Base-by-base conservation (phyloP, 768 basidiomycete species). In the Amanita subjunquillea region DNA sequence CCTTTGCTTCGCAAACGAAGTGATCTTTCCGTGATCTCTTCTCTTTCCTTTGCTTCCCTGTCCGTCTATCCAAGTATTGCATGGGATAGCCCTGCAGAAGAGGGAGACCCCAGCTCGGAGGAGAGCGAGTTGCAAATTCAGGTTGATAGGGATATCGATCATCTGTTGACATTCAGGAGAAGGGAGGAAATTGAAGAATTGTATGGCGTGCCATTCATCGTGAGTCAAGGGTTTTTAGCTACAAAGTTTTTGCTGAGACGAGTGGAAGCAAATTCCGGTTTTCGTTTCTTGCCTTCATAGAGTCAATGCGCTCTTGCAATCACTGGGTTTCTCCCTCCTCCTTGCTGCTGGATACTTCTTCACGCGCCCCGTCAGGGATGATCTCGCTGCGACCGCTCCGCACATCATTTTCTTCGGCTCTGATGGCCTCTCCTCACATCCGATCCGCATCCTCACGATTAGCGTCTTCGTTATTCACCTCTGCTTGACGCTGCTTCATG, bases 241-340 rank as follows among this genome's bases (percentile, higher is more conserved):
- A n/a, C 7, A 8, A 8, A 4, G 4, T 38, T 10, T 40, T 52
- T 47, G 30, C 37, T 43, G 45, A 41, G 29, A 37, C 50, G 40
- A n/a, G 20, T 58, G 56, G 53, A 59, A 87, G 87, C 74, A 74
- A 56, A 87, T 92, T 29, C 89, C 89, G 0, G 80, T 87, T 2
- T 86, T 91, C 62, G 75, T 92, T 17, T 79, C 83, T 6, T 85
- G 82, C 60, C 71, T 92, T 50, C 85, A 89, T 62, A 78, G 88
- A 50, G 67, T 89, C 55, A 87, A 88, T 63, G 76, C 83, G 4
- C 75, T 90, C 55, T 63, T 91, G 6, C 75, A 87, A 50, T 79
- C 85, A 10, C 62, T 90, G 15, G 87, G 87, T 7, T 70, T 82
- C 44, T 81, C 74, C 37, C 76, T 88, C 23, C 66, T 83, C 51